Percentiles rank a stretch among this genome's conserved stretches.
These are phyloP conservation scores for Forsythia suspensa DNA, from an alignment of 257 asterid genomes.

Conservation along the genomic window DNA sequence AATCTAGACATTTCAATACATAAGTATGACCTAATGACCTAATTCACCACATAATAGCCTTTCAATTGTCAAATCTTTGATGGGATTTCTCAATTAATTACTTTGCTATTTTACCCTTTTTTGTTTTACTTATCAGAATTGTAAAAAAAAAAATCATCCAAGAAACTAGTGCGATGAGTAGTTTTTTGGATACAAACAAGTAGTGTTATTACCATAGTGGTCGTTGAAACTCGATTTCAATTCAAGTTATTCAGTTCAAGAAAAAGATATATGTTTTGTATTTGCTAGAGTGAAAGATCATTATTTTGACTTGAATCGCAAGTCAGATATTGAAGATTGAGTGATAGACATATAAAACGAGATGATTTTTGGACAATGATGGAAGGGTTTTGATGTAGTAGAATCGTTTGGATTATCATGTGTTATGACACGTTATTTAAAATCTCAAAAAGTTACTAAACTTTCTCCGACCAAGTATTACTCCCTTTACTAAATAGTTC, in stretches of 20 bases:
- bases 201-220: no score
- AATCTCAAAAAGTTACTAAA: no score
- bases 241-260: no score
- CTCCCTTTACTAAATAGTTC: no score
- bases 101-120: neutral
- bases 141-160: neutral
- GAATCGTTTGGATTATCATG: no score
- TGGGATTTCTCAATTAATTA: neutral
- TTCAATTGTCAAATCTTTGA: neutral
- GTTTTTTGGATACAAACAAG: no score
- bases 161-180: neutral
- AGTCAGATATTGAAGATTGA: neutral
- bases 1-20: conserved; percentile 22
- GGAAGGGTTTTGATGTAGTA: neutral
- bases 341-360: neutral
- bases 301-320: neutral
- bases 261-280: no score
- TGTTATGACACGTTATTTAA: no score
- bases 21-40: neutral
- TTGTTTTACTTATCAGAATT: no score
- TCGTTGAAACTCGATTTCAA: neutral
- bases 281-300: no score
- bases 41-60: neutral
- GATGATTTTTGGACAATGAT: neutral
- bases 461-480: neutral